Conservation (phyloP, 2,329 filamentous ascomycete genomes). For the Diaporthe sp. region DNA sequence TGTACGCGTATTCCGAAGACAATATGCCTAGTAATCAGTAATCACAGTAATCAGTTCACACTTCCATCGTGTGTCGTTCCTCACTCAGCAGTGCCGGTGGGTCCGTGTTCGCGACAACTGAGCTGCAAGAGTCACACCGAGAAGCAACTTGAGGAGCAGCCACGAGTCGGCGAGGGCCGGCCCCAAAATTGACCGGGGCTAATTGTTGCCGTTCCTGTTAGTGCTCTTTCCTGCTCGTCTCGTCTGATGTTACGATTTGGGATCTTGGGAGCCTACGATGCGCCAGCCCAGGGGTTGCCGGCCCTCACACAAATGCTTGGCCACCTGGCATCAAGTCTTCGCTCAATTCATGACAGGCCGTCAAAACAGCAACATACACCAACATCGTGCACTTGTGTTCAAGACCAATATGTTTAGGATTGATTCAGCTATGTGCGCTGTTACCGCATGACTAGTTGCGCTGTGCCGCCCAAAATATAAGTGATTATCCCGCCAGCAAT, state of each 20-base stretch:
- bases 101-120: neutral
- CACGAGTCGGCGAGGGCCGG: neutral
- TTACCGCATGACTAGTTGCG: constrained; percentile 6
- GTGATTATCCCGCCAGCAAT: constrained; percentile 14
- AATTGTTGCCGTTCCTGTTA: neutral
- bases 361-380: neutral
- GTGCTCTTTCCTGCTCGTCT: neutral
- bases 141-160: neutral
- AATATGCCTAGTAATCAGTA: neutral
- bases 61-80: neutral
- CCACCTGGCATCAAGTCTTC: neutral
- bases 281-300: neutral
- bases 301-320: neutral
- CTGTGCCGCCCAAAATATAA: constrained; percentile 5
- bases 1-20: neutral
- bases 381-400: too few relatives aligned
- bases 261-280: neutral
- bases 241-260: constrained; percentile 5
- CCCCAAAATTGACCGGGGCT: neutral
- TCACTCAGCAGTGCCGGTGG: constrained; percentile 1
- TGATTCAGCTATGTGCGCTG: constrained; percentile 29
- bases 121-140: constrained; percentile 14
- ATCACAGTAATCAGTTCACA: neutral
- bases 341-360: neutral
- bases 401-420: constrained; percentile 27